Conservation (phyloP, 495 filamentous ascomycete species). For the Podospora comata region DNA sequence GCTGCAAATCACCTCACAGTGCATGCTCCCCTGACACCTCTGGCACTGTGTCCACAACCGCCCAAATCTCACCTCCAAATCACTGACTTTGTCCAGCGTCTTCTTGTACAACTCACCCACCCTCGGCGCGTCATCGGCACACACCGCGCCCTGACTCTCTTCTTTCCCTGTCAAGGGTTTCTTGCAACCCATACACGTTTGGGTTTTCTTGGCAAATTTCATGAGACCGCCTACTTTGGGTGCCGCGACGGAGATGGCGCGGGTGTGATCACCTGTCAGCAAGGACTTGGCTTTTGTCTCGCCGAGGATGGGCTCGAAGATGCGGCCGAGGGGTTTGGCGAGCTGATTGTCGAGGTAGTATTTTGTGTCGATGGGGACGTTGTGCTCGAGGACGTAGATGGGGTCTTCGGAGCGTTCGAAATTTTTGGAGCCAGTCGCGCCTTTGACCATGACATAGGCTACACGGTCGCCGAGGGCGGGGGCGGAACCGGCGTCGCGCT, state of each 20-base stretch:
- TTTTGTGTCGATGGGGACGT: conserved; percentile 95
- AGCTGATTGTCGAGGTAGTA: conserved; percentile 99
- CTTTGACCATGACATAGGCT: conserved; percentile 97
- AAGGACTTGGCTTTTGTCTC: conserved; percentile 83
- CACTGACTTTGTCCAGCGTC: conserved; percentile 78
- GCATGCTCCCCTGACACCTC: conserved; percentile 94
- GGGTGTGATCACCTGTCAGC: conserved; percentile 85
- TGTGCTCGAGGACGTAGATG: conserved; percentile 94
- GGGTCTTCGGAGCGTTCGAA: conserved; percentile 97
- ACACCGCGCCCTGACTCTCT: conserved; percentile 83
- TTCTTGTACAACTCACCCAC: conserved; percentile 93
- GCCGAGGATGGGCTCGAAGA: conserved; percentile 96
- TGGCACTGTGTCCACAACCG: conserved; percentile 98
- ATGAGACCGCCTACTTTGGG: conserved; percentile 89
- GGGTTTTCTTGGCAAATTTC: conserved; percentile 96
- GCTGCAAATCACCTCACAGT: conserved; percentile 96
- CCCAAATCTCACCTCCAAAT: conserved; percentile 89
- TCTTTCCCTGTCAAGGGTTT: conserved; percentile 79
- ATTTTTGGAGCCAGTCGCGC: conserved; percentile 79
- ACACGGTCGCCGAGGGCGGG: conserved; percentile 95
- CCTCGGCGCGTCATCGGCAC: conserved; percentile 75
- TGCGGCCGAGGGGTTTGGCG: conserved; percentile 85
- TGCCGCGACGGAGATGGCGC: conserved; percentile 83
- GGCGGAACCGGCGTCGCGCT: conserved; percentile 91
- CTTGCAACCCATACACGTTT: conserved; percentile 99